Base-by-base conservation (phyloP, 495 filamentous ascomycete species). In the Platismatia glauca region DNA sequence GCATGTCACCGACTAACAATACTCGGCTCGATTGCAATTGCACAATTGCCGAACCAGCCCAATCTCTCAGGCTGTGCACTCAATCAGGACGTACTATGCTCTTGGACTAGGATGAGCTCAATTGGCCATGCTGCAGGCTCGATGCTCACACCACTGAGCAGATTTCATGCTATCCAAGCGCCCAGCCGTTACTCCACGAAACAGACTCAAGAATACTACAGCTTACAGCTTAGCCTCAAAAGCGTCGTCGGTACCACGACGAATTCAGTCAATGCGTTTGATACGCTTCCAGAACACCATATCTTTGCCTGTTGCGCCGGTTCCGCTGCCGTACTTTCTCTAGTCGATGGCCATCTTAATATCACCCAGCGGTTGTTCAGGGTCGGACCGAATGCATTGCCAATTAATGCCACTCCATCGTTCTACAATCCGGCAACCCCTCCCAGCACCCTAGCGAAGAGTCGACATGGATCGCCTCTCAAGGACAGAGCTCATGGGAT, bases 301-400 rank as follows among this genome's bases (percentile, higher is more conserved):
- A 82, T 81, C 44, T 95, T 98, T 71, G 92, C 89, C 33, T 90
- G 92, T 72, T 91, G 90, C 64, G 94, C 94, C 13, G 95, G 94
- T 46, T 93, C 91, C 18, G 89, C 90, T n/a, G 94, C 89, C 22
- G 90, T 98, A 0, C 81, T 97, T n/a, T 88, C 89, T 12, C 83
- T 88, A 63, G 75, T 96, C 33, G 86, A 91, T 60, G 86, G 88
- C 44, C 79, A 89, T 34, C 75, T 81, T 35, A 82, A 84, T 39
- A 80, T 90, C 63, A 83, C 79, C 52, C 95, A 98, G 71, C 85
- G 90, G 57, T 95, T 97, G 72, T 97, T 90, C 75, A 81, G 91
- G 72, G 95, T 92, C 37, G 81, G 89, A 55, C 94, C 94, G 13
- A 88, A 87, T 29, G 86, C 87, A 16, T 76, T 84, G 43, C 86